Base-by-base conservation (phyloP, 148 eudicot genomes). In the Rhododendron williamsianum region DNA sequence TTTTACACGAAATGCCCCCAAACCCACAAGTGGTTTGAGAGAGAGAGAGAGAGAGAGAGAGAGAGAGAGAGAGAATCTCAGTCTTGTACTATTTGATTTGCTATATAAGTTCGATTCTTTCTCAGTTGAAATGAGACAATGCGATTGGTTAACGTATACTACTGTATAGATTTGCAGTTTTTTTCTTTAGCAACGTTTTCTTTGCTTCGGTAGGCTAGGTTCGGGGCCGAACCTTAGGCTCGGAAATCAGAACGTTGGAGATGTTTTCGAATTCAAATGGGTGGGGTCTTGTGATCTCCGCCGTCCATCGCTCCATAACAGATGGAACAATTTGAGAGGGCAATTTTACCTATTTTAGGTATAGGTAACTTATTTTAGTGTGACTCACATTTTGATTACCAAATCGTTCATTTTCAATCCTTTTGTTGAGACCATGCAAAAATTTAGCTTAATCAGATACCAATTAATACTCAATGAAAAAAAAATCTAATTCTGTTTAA, bases 1-100 rank as follows among this genome's bases (percentile, higher is more conserved):
- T 58, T 21, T 12, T 4, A 48, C 2, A 13, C 11, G 9, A 41
- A 25, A 30, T 9, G 43, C 36, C 46, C 36, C 49, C 49, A 46
- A 58, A 84, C 58, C 33, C 86, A n/a, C 33, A 0, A 54, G 60
- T 9, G 77, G n/a, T 35, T 52, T 9, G 11, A 82, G 84, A 82
- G 76, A 82, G 84, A 84, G 80, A 84, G 80, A 84, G 71, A 84
- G 85, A 84, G 69, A 48, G 19, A 82, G 84, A 82, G 76, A 82
- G 84, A n/a, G n/a, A 83, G 80, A 84, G 71, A 84, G 85, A 84
- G 80, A 35, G 51, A 49, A 48, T 72, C 69, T 74, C 4, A 33
- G 12, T 33, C 18, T 7, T 13, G 51, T 54, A 48, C 30, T 83
- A 35, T 16, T 6, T 41, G 30, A 35, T 16, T 6, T 41, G 30